Base-by-base conservation (phyloP, 768 basidiomycete genomes). In the Macrolepiota fuliginosa region DNA sequence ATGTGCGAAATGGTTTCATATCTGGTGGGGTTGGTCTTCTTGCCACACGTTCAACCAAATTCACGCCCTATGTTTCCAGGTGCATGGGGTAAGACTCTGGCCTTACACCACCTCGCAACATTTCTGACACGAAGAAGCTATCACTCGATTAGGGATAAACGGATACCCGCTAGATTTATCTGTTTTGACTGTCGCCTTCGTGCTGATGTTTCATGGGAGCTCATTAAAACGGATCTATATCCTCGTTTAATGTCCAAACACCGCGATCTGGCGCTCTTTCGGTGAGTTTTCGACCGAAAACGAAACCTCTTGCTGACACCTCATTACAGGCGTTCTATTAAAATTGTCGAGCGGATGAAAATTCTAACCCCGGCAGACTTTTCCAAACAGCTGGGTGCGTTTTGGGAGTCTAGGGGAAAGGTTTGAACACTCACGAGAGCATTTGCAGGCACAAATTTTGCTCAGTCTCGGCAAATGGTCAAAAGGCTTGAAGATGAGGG, bases 121-220 rank as follows among this genome's bases (percentile, higher is more conserved):
- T 51, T 51, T 12, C 15, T 19, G 25, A 55, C 54, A n/a, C 24
- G 22, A 45, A 5, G 3, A 10, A 90, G 89, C 29, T 93, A 83
- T 71, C 89, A 92, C 67, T 81, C 83, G 4, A 71, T 71, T 3
- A 69, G 79, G 24, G 91, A 91, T 65, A 64, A 69, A 25, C 82
- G 86, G 12, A 74, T 92, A 46, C 90, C 89, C 1, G 58, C 70
- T 0, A 75, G 78, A 61, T 92, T 91, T 64, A 68, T 81, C 29
- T 94, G 91, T 73, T 89, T 92, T 71, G 86, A 90, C 65, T 94
- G 92, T 71, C 86, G 90, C 36, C 77, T 90, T 50, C 83, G 79
- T 53, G 81, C 79, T 12, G 89, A 90, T 65, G 72, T 79, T 40
- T 85, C 84, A 62, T 92, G 90, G 88, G 83, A 87, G 49, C 75